Conservation (phyloP, 2,329 filamentous ascomycete genomes). For the Aspergillus tanneri region DNA sequence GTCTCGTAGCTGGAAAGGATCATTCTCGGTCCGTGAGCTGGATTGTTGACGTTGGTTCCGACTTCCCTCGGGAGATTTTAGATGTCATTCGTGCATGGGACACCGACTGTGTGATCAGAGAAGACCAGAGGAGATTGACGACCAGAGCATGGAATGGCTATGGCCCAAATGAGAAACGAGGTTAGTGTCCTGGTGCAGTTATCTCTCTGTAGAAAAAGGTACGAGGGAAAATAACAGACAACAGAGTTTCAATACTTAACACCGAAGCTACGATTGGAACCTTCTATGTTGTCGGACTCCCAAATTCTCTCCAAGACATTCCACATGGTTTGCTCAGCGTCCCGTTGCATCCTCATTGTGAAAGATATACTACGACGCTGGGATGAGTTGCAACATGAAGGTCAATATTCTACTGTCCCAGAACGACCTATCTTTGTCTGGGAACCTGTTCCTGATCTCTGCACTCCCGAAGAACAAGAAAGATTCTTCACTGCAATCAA, state of each 20-base stretch:
- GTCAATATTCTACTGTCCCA: slow-evolving; percentile 36
- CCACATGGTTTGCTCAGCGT: slow-evolving; percentile 81
- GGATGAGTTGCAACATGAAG: slow-evolving; percentile 30
- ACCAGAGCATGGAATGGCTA: slow-evolving; percentile 95
- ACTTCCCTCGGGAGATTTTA: slow-evolving; percentile 72
- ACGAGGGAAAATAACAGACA: slow-evolving; percentile 7
- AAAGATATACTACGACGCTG: slow-evolving; percentile 63
- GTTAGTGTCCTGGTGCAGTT: slow-evolving; percentile 33
- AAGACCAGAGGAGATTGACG: slow-evolving; percentile 67
- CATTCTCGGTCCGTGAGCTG: slow-evolving; percentile 72
- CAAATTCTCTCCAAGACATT: slow-evolving; percentile 74
- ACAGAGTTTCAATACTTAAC: slow-evolving; percentile 83
- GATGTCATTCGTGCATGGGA: slow-evolving; percentile 69
- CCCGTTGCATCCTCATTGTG: slow-evolving; percentile 73
- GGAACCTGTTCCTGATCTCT: slow-evolving; percentile 92
- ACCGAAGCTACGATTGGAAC: slow-evolving; percentile 77
- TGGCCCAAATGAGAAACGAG: slow-evolving; percentile 64
- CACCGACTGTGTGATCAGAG: slow-evolving; percentile 69
- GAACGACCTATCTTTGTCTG: slow-evolving; percentile 76
- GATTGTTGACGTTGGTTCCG: slow-evolving; percentile 85
- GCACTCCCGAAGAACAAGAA: slow-evolving; percentile 63
- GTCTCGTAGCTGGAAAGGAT: slow-evolving; percentile 74
- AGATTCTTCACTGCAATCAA: slow-evolving; percentile 55
- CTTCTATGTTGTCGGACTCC: slow-evolving; percentile 63
- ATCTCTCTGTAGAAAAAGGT: no score